Evolutionary conservation across 1,139 yeast genomes (phyloP), one percentile per base, ranked within the genome.

Genomic region (Zygoascus hellenicus): DNA sequence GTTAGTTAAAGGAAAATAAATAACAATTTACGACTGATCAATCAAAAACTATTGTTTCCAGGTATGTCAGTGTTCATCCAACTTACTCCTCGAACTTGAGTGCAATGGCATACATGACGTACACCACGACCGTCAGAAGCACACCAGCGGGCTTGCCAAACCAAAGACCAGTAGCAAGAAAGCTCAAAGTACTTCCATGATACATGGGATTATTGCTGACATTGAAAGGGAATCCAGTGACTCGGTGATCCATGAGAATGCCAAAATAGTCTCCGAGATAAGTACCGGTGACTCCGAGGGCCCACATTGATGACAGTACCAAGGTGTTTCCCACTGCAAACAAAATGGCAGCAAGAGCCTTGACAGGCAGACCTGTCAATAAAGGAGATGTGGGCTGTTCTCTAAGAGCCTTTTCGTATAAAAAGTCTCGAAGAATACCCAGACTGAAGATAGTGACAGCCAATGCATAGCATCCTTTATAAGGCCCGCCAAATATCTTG

Each of bases 201-300:
- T 92, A 92, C 98, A 92, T 92, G 52, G 98, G 98, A 66, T 92
- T 92, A 61, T 87, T 83, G 56, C 83, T 78, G 51, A 89, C 78
- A 59, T 83, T 90, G 75, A 92, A 92, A 17, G 98, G 98, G 75
- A 92, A 92, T 1, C 85, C 82, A n/a, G 94, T 83, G 52, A 92
- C 96, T 61, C 95, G 77, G 54, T 85, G 80, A 54, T 80, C 80
- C 95, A 90, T 92, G 60, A 92, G 76, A 60, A 92, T 90, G 1
- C 98, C 98, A 67, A 92, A 92, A 69, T 92, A 94, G 67, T 92
- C 98, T 34, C 98, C 98, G 53, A 92, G 72, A 62, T 92, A 92
- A 15, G 98, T 92, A 13, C 98, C 98, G 9, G 97, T 90, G 53
- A 92, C 79, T 17, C 98, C 98, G 55, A 92, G 74, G n/a, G 85